Base-by-base conservation (phyloP, 805 yeast species). In the Wickerhamomyces alni region DNA sequence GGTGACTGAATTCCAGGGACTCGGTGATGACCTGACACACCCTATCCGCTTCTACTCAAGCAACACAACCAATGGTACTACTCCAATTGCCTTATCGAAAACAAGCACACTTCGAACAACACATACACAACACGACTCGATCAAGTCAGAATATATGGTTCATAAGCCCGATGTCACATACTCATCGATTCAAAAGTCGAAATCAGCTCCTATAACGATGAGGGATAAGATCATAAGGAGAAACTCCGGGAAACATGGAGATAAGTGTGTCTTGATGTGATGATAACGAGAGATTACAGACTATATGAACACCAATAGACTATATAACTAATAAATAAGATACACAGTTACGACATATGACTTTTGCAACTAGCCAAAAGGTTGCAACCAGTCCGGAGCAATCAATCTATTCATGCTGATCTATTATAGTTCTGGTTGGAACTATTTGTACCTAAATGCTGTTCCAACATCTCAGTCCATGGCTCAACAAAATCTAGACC, bases 381-480 rank as follows among this genome's bases (percentile, higher is more conserved):
- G n/a, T n/a, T n/a, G n/a, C n/a, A n/a, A n/a, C n/a, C n/a, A n/a
- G n/a, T n/a, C n/a, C n/a, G n/a, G n/a, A n/a, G n/a, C n/a, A n/a
- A n/a, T n/a, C n/a, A n/a, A n/a, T n/a, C n/a, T n/a, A n/a, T n/a
- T n/a, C n/a, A n/a, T n/a, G n/a, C n/a, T n/a, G n/a, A n/a, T n/a
- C n/a, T n/a, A n/a, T n/a, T n/a, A n/a, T n/a, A n/a, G n/a, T n/a
- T n/a, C n/a, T n/a, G n/a, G n/a, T 21, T 21, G 9, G 24, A 7
- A 21, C 24, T 21, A 21, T 26, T 26, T 5, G 28, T 48, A 19
- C 50, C 57, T 34, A 72, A 38, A 41, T 80, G 86, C 48, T 77
- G 80, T 54, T 82, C 91, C 31, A 83, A 73, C 75, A 82, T 79
- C 54, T 81, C 86, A 0, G 91, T 82, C 80, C 88, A 83, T 2